Base-by-base conservation (phyloP, 2,329 filamentous ascomycete genomes). In the Colletotrichum acutatum region DNA sequence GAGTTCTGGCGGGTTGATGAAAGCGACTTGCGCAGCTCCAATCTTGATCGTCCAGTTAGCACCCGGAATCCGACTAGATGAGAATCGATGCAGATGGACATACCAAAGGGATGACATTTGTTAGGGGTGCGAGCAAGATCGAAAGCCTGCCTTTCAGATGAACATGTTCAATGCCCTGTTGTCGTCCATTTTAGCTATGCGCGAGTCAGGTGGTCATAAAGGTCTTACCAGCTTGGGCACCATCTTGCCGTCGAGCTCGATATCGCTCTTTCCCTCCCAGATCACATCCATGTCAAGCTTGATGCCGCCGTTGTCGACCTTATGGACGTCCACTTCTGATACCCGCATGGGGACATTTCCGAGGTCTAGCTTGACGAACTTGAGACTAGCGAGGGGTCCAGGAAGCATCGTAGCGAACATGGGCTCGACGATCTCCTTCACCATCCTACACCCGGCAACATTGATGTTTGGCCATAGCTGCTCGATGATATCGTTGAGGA, bases 401-500 rank as follows among this genome's bases (percentile, higher is more conserved):
- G 86, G 85, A 2, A 87, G 81, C 77, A 84, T 86, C 5, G 81
- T 80, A 1, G 82, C 83, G 52, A 87, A 82, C 76, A 87, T 86
- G 46, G 85, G 85, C 75, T 87, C 85, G 34, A 84, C 85, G 22
- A 84, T 84, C 5, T 86, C 82, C 74, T 86, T 87, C 54, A 82
- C 78, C 79, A 86, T 86, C 58, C 80, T 79, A 76, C 80, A 78
- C 53, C 81, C 84, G 24, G 83, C 84, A 5, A 84, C 80, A 56
- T 81, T 82, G 78, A 87, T 86, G 75, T 87, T 86, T 46, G 86
- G 86, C 86, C 86, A 87, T 76, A 87, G 77, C 67, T 86, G 84
- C 16, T 76, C 80, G 49, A 87, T 80, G 37, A 87, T 83, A 71
- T 87, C 85, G 75, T 87, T 87, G 64, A 87, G 80, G 75, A 87